These are phyloP conservation scores for Boechera stricta DNA, from an alignment of 345 rosid species.

Conservation along the genomic window DNA sequence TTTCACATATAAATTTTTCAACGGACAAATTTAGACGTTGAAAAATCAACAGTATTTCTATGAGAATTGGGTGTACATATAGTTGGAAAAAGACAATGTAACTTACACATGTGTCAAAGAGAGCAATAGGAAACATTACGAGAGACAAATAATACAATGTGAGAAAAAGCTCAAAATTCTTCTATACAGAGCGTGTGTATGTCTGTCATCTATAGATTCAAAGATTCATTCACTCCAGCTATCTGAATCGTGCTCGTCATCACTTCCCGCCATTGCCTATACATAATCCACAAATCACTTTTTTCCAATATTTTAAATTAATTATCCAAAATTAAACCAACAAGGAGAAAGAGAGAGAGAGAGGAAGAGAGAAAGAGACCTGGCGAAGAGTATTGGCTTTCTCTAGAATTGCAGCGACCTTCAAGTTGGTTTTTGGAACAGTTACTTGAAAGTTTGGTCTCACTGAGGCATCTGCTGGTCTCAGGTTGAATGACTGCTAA, in stretches of 20 bases:
- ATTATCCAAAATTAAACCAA: not conserved
- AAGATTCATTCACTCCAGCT: constrained; percentile 71
- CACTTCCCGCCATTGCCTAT: constrained; percentile 92
- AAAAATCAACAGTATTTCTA: too few relatives aligned
- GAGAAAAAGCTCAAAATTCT: constrained; percentile 13
- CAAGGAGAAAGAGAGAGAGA: constrained; percentile 41
- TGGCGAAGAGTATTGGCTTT: constrained; percentile 95
- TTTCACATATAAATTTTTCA: too few relatives aligned
- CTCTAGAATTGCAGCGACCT: constrained; percentile 93
- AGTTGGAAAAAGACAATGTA: not conserved
- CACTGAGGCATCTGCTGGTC: constrained; percentile 60
- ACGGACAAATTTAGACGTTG: too few relatives aligned
- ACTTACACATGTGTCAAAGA: not conserved
- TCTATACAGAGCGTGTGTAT: not conserved
- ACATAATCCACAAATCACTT: not conserved
- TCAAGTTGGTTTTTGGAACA: constrained; percentile 77
- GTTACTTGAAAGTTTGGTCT: constrained; percentile 74
- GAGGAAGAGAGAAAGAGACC: constrained; percentile 58
- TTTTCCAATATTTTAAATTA: not conserved
- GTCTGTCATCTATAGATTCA: not conserved
- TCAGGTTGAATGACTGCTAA: constrained; percentile 83
- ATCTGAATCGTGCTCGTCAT: constrained; percentile 86
- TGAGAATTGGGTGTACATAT: not conserved
- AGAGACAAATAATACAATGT: not conserved
- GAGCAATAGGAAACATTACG: not conserved